Evolutionary conservation across 495 filamentous ascomycete species (phyloP).

Genomic region (Penicillium macrosclerotiorum): DNA sequence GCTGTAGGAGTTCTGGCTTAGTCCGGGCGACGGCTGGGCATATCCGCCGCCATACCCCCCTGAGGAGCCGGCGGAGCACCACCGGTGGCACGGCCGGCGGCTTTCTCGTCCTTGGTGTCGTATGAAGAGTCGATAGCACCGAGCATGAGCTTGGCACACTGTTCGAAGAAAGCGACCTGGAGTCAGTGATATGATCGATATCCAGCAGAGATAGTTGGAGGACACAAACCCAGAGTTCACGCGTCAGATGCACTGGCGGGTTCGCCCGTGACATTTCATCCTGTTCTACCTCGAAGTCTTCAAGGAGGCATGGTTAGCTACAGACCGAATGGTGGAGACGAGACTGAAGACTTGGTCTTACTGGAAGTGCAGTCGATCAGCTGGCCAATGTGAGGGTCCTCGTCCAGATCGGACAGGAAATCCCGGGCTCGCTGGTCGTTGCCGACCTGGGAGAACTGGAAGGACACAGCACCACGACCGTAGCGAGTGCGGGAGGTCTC

Average conservation of each 20-base stretch:
- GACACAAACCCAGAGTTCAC: conserved; percentile 59
- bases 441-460: conserved; percentile 75
- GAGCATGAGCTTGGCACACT: conserved; percentile 68
- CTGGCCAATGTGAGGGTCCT: conserved; percentile 58
- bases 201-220: background rate
- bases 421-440: conserved; percentile 64
- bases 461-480: conserved; percentile 55
- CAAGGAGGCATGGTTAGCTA: conserved; percentile 15
- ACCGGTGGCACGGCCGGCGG: conserved; percentile 22
- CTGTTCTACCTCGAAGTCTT: conserved; percentile 66
- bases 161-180: conserved; percentile 3
- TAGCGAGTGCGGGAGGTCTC: conserved; percentile 46
- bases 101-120: conserved; percentile 63
- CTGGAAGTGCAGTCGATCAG: conserved; percentile 73
- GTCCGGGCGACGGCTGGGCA: conserved; percentile 21
- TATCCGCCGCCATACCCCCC: conserved; percentile 37
- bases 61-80: conserved; percentile 21
- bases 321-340: conserved; percentile 5
- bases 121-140: conserved; percentile 67
- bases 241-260: conserved; percentile 58
- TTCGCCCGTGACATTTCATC: conserved; percentile 59
- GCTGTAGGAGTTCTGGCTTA: no score
- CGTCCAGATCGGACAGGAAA: conserved; percentile 61
- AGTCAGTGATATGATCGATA: conserved; percentile 4
- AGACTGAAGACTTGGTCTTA: conserved; percentile 37